These are phyloP conservation scores for Huntiella savannae DNA, from an alignment of 2,329 filamentous ascomycete genomes.

Conservation along the genomic window DNA sequence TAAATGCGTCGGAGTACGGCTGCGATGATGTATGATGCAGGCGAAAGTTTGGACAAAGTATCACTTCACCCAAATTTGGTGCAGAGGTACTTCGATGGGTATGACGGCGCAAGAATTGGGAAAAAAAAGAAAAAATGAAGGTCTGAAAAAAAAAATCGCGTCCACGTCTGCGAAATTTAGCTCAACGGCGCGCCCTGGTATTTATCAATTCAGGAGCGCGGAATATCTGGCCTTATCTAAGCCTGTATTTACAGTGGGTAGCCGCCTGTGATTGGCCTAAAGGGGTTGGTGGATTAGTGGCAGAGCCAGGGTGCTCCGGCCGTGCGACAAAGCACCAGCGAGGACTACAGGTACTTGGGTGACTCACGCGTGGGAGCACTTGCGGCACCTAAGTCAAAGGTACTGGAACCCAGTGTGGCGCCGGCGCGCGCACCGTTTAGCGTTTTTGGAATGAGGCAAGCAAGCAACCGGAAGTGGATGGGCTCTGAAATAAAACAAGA, in stretches of 20 bases:
- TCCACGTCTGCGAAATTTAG: slow-evolving; percentile 12
- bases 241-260: slow-evolving; percentile 2
- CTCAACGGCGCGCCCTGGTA: slow-evolving; percentile 13
- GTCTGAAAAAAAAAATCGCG: slow-evolving; percentile 12
- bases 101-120: slow-evolving; percentile 6
- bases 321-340: slow-evolving; percentile 1
- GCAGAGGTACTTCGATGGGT: slow-evolving; percentile 7
- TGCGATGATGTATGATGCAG: not conserved
- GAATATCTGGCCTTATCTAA: slow-evolving; percentile 12
- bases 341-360: slow-evolving; percentile 1
- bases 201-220: slow-evolving; percentile 12
- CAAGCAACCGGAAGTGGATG: not conserved
- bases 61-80: slow-evolving; percentile 9
- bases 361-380: not conserved
- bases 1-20: not conserved
- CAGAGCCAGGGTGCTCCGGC: not conserved
- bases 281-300: slow-evolving; percentile 1
- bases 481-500: no score
- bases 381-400: not conserved
- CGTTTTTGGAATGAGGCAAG: not conserved
- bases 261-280: slow-evolving; percentile 8
- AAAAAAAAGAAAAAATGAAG: slow-evolving; percentile 9
- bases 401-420: slow-evolving; percentile 1
- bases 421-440: slow-evolving; percentile 1
- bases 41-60: slow-evolving; percentile 4